Evolutionary conservation across 2,329 filamentous ascomycete species (phyloP).

Genomic region (Fusarium sororula): DNA sequence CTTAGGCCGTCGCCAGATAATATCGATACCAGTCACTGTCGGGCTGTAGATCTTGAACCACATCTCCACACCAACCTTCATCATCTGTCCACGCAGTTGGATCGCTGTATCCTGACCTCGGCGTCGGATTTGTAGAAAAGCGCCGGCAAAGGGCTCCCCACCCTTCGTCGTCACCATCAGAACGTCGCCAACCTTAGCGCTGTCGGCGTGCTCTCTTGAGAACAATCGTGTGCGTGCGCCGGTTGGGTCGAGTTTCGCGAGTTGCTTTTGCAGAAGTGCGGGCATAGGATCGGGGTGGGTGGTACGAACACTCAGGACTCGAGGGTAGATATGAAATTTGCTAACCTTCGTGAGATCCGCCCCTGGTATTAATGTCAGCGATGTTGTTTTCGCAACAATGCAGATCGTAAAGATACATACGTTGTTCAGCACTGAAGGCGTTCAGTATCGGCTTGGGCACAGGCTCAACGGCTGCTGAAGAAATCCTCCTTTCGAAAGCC

Average conservation of each 20-base stretch:
- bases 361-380: constrained; percentile 40
- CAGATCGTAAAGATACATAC: constrained; percentile 41
- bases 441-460: constrained; percentile 20
- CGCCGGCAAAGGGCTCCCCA: constrained; percentile 89
- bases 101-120: constrained; percentile 91
- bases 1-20: constrained; percentile 87
- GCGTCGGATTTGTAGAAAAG: constrained; percentile 85
- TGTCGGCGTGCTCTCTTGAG: constrained; percentile 77
- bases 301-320: constrained; percentile 63
- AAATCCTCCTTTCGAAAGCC: constrained; percentile 57
- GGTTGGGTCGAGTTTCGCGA: constrained; percentile 81
- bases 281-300: constrained; percentile 74
- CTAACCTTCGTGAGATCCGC: constrained; percentile 48
- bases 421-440: constrained; percentile 47
- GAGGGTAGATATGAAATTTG: constrained; percentile 63
- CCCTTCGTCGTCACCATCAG: constrained; percentile 84
- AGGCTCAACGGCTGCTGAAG: constrained; percentile 48
- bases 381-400: background rate
- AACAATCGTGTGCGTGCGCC: constrained; percentile 86
- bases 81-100: constrained; percentile 85
- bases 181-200: constrained; percentile 86
- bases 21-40: constrained; percentile 88
- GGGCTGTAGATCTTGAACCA: constrained; percentile 96
- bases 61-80: constrained; percentile 91
- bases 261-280: constrained; percentile 72